Evolutionary conservation across 2,329 filamentous ascomycete species (phyloP).

Genomic region (Hypoxylon sp.): DNA sequence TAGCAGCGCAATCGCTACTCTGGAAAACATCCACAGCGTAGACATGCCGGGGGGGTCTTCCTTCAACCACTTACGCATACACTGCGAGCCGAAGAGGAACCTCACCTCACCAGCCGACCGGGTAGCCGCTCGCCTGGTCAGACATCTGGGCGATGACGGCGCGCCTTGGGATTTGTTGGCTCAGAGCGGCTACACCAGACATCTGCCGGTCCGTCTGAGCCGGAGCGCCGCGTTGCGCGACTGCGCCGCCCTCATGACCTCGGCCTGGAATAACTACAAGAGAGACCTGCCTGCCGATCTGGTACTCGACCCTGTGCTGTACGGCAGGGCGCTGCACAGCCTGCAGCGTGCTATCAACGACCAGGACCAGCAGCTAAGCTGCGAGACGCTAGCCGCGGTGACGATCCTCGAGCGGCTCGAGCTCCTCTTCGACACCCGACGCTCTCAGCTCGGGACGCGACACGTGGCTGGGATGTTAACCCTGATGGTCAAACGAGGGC

Average conservation of each 20-base stretch:
- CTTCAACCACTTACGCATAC: conserved; percentile 20
- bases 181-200: conserved; percentile 12
- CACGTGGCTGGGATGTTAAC: conserved; percentile 14
- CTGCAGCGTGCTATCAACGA: conserved; percentile 23
- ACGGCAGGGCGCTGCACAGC: conserved; percentile 25
- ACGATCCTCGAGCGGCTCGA: conserved; percentile 24
- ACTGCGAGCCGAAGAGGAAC: conserved; percentile 13
- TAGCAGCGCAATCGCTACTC: neutral
- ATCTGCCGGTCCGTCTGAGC: conserved; percentile 21
- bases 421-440: conserved; percentile 16
- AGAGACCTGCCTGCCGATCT: conserved; percentile 9
- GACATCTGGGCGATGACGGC: conserved; percentile 17
- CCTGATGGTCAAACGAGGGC: conserved; percentile 16
- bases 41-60: conserved; percentile 19
- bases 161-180: conserved; percentile 21
- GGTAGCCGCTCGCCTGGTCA: conserved; percentile 22
- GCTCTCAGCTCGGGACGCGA: conserved; percentile 6
- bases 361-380: neutral
- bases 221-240: conserved; percentile 26
- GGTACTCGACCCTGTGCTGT: conserved; percentile 21
- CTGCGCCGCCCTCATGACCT: conserved; percentile 22
- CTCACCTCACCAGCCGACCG: conserved; percentile 26
- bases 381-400: conserved; percentile 25
- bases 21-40: conserved; percentile 19
- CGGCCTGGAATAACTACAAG: conserved; percentile 22